Evolutionary conservation across 441 rosid species (phyloP).

Genomic region (Aleurites moluccanus): DNA sequence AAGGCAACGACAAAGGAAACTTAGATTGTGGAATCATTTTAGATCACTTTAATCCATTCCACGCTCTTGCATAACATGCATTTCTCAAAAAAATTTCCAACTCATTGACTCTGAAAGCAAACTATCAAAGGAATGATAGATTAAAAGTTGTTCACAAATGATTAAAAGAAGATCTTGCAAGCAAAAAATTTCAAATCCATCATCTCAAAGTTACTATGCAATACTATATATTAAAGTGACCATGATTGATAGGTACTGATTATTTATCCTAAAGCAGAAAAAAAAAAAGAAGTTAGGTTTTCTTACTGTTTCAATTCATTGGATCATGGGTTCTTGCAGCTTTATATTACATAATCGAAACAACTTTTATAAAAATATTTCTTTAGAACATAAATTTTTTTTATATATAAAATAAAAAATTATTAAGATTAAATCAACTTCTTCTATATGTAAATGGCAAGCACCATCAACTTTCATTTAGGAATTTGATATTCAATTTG

Average conservation of each 20-base stretch:
- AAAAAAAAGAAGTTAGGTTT: not conserved
- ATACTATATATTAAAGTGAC: not conserved
- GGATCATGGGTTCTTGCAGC: conserved; percentile 10
- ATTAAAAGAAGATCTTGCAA: conserved; percentile 16
- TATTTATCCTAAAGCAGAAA: not conserved
- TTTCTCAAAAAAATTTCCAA: conserved; percentile 9
- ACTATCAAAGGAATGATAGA: not conserved
- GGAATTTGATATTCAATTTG: no score
- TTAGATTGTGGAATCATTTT: conserved; percentile 29
- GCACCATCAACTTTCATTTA: no score
- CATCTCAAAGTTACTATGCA: not conserved
- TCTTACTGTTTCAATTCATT: conserved; percentile 13
- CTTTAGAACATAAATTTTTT: no score
- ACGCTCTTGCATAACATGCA: not conserved
- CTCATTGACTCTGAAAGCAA: conserved; percentile 15
- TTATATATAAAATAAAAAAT: no score
- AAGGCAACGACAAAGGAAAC: conserved; percentile 27
- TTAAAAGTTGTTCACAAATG: not conserved
- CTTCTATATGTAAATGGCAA: no score
- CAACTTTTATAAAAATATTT: no score
- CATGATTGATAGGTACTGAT: not conserved
- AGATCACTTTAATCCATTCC: conserved; percentile 12
- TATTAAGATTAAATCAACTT: no score
- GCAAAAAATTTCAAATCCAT: conserved; percentile 8
- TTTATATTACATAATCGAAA: conserved; percentile 28